Base-by-base conservation (phyloP, 306 rosid species). In the Cucurbita pepo region DNA sequence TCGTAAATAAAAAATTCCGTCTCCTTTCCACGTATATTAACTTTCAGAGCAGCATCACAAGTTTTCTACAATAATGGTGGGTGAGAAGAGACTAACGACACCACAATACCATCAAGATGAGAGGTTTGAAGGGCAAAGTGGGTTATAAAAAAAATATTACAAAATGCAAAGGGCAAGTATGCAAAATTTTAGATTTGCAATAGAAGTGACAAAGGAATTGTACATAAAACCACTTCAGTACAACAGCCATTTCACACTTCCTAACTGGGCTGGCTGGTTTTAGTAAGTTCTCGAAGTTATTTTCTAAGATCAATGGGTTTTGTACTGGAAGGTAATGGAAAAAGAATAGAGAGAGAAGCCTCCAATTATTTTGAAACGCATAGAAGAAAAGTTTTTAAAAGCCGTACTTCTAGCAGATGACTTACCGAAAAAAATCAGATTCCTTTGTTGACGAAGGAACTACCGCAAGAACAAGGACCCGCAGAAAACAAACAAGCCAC, bases 291-390 rank as follows among this genome's bases (percentile, higher is more conserved):
- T 30, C 0, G 18, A 50, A 37, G 51, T 69, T 14, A 48, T 48
- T 21, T 48, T 48, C 19, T 43, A 19, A 13, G 73, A 69, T 45
- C 43, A 48, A 22, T 48, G 41, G 45, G 47, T 50, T 30, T 69
- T 37, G 11, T 41, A 30, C 53, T 37, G 48, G 22, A 60, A 74
- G 47, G 57, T 14, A 55, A 45, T 48, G 44, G 72, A 16, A 63
- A 62, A 75, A 51, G 64, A 63, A 63, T 55, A 2, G 34, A 30
- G 34, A 30, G 22, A 75, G 52, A 52, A 37, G 72, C 48, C 62
- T 75, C 48, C 72, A 52, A 62, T 75, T 75, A 61, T 75, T 75
- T 10, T 21, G 54, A 15, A 63, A 63, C 36, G 58, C 78, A 63
- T 45, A 21, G 57, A 54, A 41, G 61, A 63, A 75, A 52, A 52